Evolutionary conservation across 805 yeast genomes (phyloP), one percentile per base, ranked within the genome.

Genomic region (Millerozyma acaciae): DNA sequence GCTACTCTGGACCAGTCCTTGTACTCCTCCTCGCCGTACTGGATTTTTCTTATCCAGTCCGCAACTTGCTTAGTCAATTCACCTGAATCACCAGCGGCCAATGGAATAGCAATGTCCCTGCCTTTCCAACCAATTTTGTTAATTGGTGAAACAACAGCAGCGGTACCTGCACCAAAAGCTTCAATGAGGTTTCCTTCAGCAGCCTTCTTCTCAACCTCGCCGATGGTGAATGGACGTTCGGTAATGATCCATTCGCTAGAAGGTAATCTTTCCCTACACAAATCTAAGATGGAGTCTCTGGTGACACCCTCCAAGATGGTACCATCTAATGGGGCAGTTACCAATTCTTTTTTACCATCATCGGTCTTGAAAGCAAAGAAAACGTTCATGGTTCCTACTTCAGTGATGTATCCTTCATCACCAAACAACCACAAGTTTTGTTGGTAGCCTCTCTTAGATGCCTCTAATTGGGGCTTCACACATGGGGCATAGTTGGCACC

Each of bases 401-500:
- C 97, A 47, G 97, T 90, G 51, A 90, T 78, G 60, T 77, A 60
- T 26, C 75, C 73, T 57, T 90, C 90, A 37, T 84, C 86, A 41
- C 96, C 96, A 51, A 90, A 90, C 51, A 90, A 71, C 98, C 97
- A 90, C 59, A 90, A 69, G 71, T 90, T 90, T 67, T 93, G 97
- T 60, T 86, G 95, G 70, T 78, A 89, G 27, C 98, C 98, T 62
- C 89, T 78, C 16, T 70, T 53, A 35, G 96, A 95, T 32, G 97
- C 96, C 65, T 85, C 82, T 49, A 75, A 69, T 67, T 87, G 96
- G 20, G 97, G 97, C 56, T 75, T 72, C 52, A 89, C 78, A 60
- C 96, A 85, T 42, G 97, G 97, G 28, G 97, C 98, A 57, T 90
- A 90, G 72, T 90, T 90, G 41, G 96, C 97, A 62, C 98, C 98